Evolutionary conservation across 352 stramenopile species (phyloP).

Genomic region (Thraustochytrium sp.): DNA sequence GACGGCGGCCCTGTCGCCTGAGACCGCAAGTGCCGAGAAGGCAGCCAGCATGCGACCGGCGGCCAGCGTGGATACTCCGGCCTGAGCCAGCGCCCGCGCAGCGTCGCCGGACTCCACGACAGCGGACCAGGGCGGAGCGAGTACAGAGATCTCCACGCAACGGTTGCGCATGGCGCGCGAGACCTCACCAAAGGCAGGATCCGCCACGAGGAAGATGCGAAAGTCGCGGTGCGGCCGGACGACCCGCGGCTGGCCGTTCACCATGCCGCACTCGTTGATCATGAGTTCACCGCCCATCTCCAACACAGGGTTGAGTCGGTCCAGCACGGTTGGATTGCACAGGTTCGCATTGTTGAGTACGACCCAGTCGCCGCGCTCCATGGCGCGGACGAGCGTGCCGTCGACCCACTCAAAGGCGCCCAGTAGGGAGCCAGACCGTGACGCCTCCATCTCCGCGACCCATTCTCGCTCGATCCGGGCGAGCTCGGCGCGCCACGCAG

Average conservation of each 20-base stretch:
- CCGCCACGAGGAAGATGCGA: slow-evolving; percentile 96
- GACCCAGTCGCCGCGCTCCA: slow-evolving; percentile 97
- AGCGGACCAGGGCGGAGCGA: slow-evolving; percentile 20
- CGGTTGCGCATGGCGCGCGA: slow-evolving; percentile 99
- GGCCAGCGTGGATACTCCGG: background rate
- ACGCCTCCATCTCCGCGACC: background rate
- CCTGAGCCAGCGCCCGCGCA: background rate
- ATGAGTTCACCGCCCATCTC: slow-evolving; percentile 94
- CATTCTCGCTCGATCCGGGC: background rate
- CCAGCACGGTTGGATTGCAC: slow-evolving; percentile 95
- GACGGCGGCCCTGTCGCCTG: background rate
- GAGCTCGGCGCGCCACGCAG: slow-evolving; percentile 12
- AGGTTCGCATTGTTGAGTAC: slow-evolving; percentile 99
- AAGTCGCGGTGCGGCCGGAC: slow-evolving; percentile 97
- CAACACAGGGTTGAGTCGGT: slow-evolving; percentile 98
- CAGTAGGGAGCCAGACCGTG: background rate
- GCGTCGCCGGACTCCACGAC: background rate
- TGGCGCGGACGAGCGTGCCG: slow-evolving; percentile 91
- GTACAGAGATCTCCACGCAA: slow-evolving; percentile 91
- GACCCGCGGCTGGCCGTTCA: slow-evolving; percentile 78
- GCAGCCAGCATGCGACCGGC: background rate
- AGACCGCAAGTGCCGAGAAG: background rate
- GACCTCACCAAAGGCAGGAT: slow-evolving; percentile 90
- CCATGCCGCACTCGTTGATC: slow-evolving; percentile 94
- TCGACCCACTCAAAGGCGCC: slow-evolving; percentile 95